Base-by-base conservation (phyloP, 148 eudicot species). In the Rhododendron griersonianum region DNA sequence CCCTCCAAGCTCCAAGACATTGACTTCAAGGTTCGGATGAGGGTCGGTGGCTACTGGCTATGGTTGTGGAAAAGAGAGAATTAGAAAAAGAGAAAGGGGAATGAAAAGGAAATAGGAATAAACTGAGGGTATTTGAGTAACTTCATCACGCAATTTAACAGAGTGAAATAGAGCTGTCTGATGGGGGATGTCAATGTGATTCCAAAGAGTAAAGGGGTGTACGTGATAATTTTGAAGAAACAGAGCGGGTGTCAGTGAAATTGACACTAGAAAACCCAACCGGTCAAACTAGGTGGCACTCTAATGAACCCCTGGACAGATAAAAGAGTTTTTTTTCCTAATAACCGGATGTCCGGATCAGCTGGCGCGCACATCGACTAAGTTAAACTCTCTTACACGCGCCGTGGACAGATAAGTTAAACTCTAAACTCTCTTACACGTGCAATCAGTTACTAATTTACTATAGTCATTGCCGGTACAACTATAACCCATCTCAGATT, bases 311-410 rank as follows among this genome's bases (percentile, higher is more conserved):
- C 57, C 18, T 13, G 57, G 50, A 53, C 57, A 14, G 57, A 53
- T 3, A 11, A 39, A 4, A 51, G 57, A 3, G 16, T 47, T 47
- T 9, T 47, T 47, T 8, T 47, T 7, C 7, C 9, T 47, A 1
- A 9, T 9, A 47, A 47, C 0, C 11, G 3, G 50, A 41, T 41
- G 1, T 41, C 0, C 45, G 8, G 0, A 7, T 7, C 1, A 0
- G 7, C 45, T 41, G 1, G 5, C 7, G 1, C 44, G 1, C 1
- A 41, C 44, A 0, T 41, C 0, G 2, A 0, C 3, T 53, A 14
- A 4, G 18, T 53, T 3, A 13, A 53, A 13, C 57, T 53, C 57
- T 57, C 63, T 57, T 41, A 41, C 45, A 41, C 45, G 7, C 7
- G 8, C 45, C 45, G 0, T 39, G 44, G 53, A 50, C 53, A 11